Evolutionary conservation across 805 yeast genomes (phyloP).

Genomic region (Candida yuanshanica): DNA sequence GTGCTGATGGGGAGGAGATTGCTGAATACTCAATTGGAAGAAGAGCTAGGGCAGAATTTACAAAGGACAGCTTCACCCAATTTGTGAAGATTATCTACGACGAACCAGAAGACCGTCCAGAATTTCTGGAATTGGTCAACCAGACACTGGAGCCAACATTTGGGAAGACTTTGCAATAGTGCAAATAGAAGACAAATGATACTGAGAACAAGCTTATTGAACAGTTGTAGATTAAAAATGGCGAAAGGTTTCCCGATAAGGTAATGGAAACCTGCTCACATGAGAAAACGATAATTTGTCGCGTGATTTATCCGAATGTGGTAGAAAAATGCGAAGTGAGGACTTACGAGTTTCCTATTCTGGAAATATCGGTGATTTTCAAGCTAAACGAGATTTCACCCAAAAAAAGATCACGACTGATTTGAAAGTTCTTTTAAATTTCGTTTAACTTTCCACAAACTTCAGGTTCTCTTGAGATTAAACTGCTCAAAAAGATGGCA

Average conservation of each 20-base stretch:
- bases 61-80: conserved; percentile 18
- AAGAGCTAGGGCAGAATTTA: conserved; percentile 24
- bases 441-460: neutral
- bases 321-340: no score
- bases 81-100: conserved; percentile 20
- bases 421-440: no score
- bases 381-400: neutral
- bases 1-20: conserved; percentile 17
- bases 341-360: no score
- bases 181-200: no score
- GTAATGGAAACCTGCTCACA: neutral
- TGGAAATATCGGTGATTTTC: no score
- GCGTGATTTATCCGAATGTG: no score
- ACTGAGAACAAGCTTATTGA: no score
- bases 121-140: conserved; percentile 10
- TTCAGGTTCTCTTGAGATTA: neutral
- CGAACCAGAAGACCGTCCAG: conserved; percentile 15
- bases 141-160: conserved; percentile 15
- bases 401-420: neutral
- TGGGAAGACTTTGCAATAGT: no score
- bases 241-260: no score
- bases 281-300: no score
- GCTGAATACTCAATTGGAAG: conserved; percentile 26
- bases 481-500: conserved; percentile 36
- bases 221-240: no score